Conservation (phyloP, 495 filamentous ascomycete genomes). For the Hyphodiscus hymeniophilus region DNA sequence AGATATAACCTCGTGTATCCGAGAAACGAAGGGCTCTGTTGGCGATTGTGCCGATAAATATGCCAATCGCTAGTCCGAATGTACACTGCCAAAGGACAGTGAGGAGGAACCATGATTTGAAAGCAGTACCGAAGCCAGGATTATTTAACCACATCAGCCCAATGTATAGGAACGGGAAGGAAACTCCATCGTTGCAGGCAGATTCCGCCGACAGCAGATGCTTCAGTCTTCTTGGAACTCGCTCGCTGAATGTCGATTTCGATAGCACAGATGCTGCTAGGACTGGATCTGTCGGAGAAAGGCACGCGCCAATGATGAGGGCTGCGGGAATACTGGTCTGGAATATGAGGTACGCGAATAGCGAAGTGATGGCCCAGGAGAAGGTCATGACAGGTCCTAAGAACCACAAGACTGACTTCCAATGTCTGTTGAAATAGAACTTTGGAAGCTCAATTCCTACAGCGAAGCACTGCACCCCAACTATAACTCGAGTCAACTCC, state of each 20-base stretch:
- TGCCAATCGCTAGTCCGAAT: slow-evolving; percentile 31
- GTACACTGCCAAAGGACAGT: slow-evolving; percentile 42
- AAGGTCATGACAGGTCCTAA: slow-evolving; percentile 43
- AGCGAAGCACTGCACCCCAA: slow-evolving; percentile 39
- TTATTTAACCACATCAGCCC: slow-evolving; percentile 30
- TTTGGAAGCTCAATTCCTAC: slow-evolving; percentile 41
- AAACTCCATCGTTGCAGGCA: slow-evolving; percentile 42
- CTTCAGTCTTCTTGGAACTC: slow-evolving; percentile 36
- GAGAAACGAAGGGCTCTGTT: slow-evolving; percentile 34
- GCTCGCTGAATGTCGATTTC: slow-evolving; percentile 32
- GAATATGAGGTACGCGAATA: slow-evolving; percentile 32
- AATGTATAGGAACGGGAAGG: slow-evolving; percentile 41
- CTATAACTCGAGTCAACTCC: slow-evolving; percentile 37
- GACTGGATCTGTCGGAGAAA: slow-evolving; percentile 44
- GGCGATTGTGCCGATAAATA: slow-evolving; percentile 30
- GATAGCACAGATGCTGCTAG: slow-evolving; percentile 38
- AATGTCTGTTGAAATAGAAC: slow-evolving; percentile 33
- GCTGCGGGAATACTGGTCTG: slow-evolving; percentile 29
- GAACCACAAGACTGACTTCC: slow-evolving; percentile 35
- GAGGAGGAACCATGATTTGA: slow-evolving; percentile 38
- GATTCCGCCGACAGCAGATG: slow-evolving; percentile 40
- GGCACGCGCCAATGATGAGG: slow-evolving; percentile 38
- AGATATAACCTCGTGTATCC: slow-evolving; percentile 28
- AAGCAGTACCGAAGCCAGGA: slow-evolving; percentile 17
- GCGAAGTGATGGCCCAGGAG: slow-evolving; percentile 36